Evolutionary conservation across 257 asterid genomes (phyloP).

Genomic region (Solanum medicagineum): DNA sequence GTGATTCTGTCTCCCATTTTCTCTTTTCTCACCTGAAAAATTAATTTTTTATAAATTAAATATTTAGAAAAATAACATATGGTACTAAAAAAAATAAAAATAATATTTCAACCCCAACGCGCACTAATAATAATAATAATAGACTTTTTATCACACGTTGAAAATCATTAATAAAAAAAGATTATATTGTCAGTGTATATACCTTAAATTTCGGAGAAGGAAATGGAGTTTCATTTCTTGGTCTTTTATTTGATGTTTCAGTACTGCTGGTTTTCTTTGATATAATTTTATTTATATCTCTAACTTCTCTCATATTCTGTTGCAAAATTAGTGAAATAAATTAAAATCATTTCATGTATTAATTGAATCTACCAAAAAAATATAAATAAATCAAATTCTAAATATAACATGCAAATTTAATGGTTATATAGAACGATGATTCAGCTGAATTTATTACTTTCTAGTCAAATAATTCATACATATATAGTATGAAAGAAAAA

Average conservation of each 20-base stretch:
- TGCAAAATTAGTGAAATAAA: not conserved
- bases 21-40: slow-evolving; percentile 67
- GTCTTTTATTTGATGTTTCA: slow-evolving; percentile 46
- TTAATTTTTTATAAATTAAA: not conserved
- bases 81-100: not conserved
- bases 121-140: not conserved
- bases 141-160: not conserved
- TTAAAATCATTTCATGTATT: not conserved
- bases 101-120: not conserved
- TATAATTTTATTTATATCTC: slow-evolving; percentile 12
- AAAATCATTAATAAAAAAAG: fast-evolving
- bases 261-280: slow-evolving; percentile 20
- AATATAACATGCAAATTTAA: not conserved
- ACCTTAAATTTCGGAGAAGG: slow-evolving; percentile 72
- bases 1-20: slow-evolving; percentile 78
- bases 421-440: not conserved
- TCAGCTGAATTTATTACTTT: not conserved
- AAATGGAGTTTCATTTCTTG: slow-evolving; percentile 44
- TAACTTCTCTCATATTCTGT: slow-evolving; percentile 21
- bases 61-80: not conserved
- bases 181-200: not conserved
- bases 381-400: not conserved
- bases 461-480: not conserved
- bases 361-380: not conserved
- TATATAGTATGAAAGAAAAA: not conserved